Conservation (phyloP, 2,329 filamentous ascomycete species). For the Trichoderma sp. region DNA sequence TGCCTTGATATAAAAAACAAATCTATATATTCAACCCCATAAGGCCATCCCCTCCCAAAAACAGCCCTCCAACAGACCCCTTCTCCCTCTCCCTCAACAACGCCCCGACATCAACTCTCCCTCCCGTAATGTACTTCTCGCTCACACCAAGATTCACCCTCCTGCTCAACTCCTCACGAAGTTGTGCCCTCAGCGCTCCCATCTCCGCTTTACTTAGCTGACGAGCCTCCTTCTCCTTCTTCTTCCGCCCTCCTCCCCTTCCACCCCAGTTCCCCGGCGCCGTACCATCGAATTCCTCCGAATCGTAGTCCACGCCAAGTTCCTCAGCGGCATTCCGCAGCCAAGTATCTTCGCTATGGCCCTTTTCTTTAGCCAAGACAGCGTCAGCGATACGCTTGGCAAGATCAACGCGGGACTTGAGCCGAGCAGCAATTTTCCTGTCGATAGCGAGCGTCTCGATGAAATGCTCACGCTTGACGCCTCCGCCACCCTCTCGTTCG, state of each 20-base stretch:
- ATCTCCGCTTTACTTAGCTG: conserved; percentile 71
- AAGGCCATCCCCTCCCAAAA: conserved; percentile 42
- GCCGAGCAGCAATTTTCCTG: conserved; percentile 68
- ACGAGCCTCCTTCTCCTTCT: conserved; percentile 69
- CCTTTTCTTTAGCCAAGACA: conserved; percentile 81
- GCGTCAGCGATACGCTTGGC: conserved; percentile 88
- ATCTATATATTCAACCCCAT: conserved; percentile 18
- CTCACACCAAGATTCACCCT: conserved; percentile 85
- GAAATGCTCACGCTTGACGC: conserved; percentile 57
- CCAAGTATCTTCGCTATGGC: conserved; percentile 79
- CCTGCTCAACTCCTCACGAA: conserved; percentile 67
- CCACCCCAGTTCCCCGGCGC: conserved; percentile 61
- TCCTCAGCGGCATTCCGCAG: conserved; percentile 83
- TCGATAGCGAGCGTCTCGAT: conserved; percentile 83
- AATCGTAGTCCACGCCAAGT: conserved; percentile 89
- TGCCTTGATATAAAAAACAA: not conserved
- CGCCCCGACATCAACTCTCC: conserved; percentile 76
- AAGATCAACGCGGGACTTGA: conserved; percentile 74
- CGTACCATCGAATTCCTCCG: conserved; percentile 81
- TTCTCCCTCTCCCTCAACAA: conserved; percentile 61
- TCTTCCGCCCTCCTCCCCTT: conserved; percentile 68
- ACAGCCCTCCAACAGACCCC: conserved; percentile 30
- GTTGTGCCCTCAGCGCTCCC: conserved; percentile 64
- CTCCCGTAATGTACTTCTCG: conserved; percentile 79
- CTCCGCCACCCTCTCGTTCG: conserved; percentile 45